A percentile compares a stretch with the other conserved stretches of the same genome.
Conservation (phyloP, 192 early-diverging fungal genomes). For the Coemansia sp. region DNA sequence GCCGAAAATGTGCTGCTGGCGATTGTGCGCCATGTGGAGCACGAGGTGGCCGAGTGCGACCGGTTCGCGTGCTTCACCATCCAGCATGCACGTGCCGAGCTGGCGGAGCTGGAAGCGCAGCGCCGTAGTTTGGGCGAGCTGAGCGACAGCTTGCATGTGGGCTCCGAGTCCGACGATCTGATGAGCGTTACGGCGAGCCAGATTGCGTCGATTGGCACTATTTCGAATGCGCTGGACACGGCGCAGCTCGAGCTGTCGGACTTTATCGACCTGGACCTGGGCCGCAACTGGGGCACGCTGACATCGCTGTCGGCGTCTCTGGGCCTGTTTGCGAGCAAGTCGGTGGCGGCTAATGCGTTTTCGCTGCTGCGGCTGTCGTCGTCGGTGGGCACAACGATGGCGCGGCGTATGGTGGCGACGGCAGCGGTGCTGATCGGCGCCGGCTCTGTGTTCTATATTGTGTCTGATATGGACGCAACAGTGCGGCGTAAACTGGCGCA, state of each 20-base stretch:
- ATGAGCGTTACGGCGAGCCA: constrained; percentile 57
- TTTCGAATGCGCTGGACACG: constrained; percentile 52
- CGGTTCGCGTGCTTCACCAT: constrained; percentile 55
- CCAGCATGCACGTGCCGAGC: constrained; percentile 38
- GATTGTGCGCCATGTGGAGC: constrained; percentile 63
- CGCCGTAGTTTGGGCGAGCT: constrained; percentile 28
- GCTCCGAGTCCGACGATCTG: constrained; percentile 20
- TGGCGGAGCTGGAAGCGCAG: constrained; percentile 31
- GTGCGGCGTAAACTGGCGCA: constrained; percentile 69
- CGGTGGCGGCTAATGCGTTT: constrained; percentile 32
- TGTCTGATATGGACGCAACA: constrained; percentile 67
- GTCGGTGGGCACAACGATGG: constrained; percentile 32
- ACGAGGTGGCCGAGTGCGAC: constrained; percentile 65
- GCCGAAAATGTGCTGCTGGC: constrained; percentile 73
- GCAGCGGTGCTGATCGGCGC: constrained; percentile 44
- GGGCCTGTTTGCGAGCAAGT: constrained; percentile 50
- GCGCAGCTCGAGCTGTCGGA: constrained; percentile 56
- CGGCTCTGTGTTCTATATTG: constrained; percentile 63
- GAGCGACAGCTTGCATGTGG: constrained; percentile 3
- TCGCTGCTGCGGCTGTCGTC: constrained; percentile 45
- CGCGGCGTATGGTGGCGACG: constrained; percentile 48
- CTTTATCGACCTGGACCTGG: constrained; percentile 62
- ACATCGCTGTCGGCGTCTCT: constrained; percentile 57
- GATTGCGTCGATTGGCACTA: constrained; percentile 52
- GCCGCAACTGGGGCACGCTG: constrained; percentile 63